A percentile compares a stretch with the other conserved stretches of the same genome.
These are phyloP conservation scores for Arthrinium phaeospermum DNA, from an alignment of 2,329 filamentous ascomycete genomes.

Conservation along the genomic window DNA sequence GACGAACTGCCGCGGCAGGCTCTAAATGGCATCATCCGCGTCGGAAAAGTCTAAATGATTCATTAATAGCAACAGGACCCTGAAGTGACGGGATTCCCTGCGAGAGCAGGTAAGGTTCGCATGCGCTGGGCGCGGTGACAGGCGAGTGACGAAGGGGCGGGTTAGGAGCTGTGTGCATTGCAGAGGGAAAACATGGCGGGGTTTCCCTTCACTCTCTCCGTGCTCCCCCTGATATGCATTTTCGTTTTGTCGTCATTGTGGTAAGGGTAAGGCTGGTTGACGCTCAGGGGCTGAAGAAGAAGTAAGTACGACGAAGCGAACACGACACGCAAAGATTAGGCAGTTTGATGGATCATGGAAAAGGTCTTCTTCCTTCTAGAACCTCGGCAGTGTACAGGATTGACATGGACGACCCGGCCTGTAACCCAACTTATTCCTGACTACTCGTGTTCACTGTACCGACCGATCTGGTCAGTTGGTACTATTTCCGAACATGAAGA, in stretches of 20 bases:
- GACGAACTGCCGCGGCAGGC: background rate
- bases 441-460: too few relatives aligned
- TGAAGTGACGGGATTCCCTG: background rate
- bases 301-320: background rate
- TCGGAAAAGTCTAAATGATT: background rate
- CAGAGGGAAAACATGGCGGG: background rate
- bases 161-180: background rate
- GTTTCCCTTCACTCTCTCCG: background rate
- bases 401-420: background rate
- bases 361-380: background rate
- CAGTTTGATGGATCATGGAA: background rate
- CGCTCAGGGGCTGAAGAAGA: background rate
- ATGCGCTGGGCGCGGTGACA: background rate
- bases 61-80: slow-evolving; percentile 7
- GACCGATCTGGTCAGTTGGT: too few relatives aligned
- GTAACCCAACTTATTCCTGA: background rate
- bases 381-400: background rate
- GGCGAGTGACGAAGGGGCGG: slow-evolving; percentile 6
- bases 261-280: background rate
- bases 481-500: too few relatives aligned
- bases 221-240: background rate
- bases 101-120: background rate
- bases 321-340: background rate
- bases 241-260: background rate
- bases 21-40: slow-evolving; percentile 10